phyloP scores from a whole-genome alignment of 305 asterid genomes.

The Plantago coronopus region DNA sequence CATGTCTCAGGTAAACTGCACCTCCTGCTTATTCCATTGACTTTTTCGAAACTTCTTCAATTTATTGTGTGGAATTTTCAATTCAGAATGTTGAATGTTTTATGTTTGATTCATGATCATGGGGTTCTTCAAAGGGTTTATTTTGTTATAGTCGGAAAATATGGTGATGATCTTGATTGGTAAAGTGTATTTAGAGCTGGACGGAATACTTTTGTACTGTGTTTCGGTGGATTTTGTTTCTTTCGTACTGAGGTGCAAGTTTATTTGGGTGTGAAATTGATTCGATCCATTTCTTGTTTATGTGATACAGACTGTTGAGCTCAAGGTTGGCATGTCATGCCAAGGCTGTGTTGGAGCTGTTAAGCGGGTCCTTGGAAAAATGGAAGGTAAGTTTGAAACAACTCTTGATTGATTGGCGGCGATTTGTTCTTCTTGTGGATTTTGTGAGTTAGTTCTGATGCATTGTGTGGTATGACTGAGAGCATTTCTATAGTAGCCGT shows the following conservation, averaged over 20 bases:
- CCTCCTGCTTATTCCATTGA: not conserved
- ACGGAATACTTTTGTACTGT: not conserved
- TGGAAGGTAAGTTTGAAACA: constrained; percentile 58
- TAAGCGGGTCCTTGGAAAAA: constrained; percentile 73
- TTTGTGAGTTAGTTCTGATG: not conserved
- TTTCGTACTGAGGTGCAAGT: constrained; percentile 5
- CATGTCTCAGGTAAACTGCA: constrained; percentile 40
- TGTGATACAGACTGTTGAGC: constrained; percentile 69
- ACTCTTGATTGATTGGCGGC: not conserved
- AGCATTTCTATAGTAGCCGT: too few species aligned
- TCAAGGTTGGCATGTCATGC: constrained; percentile 93
- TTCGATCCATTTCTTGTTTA: not conserved
- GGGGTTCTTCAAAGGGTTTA: constrained; percentile 10
- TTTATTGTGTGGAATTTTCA: not conserved
- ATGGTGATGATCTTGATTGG: not conserved
- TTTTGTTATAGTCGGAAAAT: not conserved
- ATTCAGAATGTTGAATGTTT: not conserved
- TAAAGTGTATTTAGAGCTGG: too few species aligned
- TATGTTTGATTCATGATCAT: not conserved
- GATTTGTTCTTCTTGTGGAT: not conserved
- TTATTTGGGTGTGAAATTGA: constrained; percentile 4
- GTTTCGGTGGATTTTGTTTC: not conserved
- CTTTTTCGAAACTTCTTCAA: not conserved
- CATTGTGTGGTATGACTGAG: not conserved
- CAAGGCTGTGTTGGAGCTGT: constrained; percentile 94